Percentiles rank a stretch among this genome's conserved stretches.
phyloP scores from a whole-genome alignment of 2,329 filamentous ascomycete genomes.

The Epichloe festucae region DNA sequence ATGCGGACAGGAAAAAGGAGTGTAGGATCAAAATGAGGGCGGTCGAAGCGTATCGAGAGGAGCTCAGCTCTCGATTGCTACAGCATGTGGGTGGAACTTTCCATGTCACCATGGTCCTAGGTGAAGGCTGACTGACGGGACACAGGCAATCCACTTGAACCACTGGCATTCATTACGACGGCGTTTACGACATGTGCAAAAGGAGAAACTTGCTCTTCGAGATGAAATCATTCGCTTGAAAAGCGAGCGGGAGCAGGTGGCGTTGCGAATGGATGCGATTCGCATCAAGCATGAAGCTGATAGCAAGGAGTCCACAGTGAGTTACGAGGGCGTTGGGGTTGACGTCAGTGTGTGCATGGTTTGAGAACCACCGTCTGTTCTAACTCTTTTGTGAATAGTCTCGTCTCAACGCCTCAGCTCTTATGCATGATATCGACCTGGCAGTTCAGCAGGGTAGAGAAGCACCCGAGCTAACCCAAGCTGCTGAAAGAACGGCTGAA shows the following conservation, averaged over 20 bases:
- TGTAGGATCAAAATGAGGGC: conserved; percentile 41
- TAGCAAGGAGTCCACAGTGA: conserved; percentile 37
- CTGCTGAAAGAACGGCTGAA: conserved; percentile 35
- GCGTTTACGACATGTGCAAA: conserved; percentile 43
- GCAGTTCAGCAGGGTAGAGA: conserved; percentile 38
- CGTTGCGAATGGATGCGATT: conserved; percentile 49
- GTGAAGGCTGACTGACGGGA: neutral
- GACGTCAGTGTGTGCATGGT: neutral
- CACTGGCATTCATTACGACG: conserved; percentile 44
- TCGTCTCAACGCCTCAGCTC: conserved; percentile 40
- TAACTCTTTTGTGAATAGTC: conserved; percentile 14
- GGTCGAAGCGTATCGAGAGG: conserved; percentile 45
- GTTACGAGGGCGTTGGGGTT: conserved; percentile 8
- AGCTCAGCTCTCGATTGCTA: conserved; percentile 40
- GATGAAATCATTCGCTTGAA: conserved; percentile 48
- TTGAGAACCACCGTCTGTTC: neutral
- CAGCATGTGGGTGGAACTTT: conserved; percentile 37
- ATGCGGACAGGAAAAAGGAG: conserved; percentile 37
- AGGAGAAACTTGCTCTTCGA: conserved; percentile 42
- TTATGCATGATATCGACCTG: conserved; percentile 50
- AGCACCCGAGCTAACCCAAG: conserved; percentile 31
- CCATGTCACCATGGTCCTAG: neutral
- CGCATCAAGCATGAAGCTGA: conserved; percentile 45
- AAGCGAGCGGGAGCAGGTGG: conserved; percentile 47
- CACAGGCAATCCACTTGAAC: conserved; percentile 45